Percentiles rank a stretch among this genome's conserved stretches.
Conservation (phyloP, 2,329 filamentous ascomycete species). For the Ophiostoma piceae region DNA sequence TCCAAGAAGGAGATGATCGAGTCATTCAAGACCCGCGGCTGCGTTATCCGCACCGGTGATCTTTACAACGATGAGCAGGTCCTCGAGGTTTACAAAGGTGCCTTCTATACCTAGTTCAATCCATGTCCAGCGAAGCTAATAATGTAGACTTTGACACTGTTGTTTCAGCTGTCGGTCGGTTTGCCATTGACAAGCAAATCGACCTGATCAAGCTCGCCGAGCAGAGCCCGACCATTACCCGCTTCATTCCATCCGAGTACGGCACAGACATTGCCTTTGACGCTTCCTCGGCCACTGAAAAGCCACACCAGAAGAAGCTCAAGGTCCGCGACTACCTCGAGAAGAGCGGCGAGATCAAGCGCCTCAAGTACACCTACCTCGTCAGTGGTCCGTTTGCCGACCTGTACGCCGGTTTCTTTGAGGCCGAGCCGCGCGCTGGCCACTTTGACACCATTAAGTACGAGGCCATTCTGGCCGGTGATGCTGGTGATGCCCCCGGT, state of each 20-base stretch:
- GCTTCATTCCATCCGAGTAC: slow-evolving; percentile 39
- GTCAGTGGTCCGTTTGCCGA: slow-evolving; percentile 25
- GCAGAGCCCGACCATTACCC: slow-evolving; percentile 43
- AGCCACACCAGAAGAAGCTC: slow-evolving; percentile 26
- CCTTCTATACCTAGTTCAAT: no score
- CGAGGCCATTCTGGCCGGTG: slow-evolving; percentile 15
- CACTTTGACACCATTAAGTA: slow-evolving; percentile 18
- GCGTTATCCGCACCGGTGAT: slow-evolving; percentile 18
- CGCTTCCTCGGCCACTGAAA: slow-evolving; percentile 22
- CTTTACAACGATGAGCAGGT: slow-evolving; percentile 23
- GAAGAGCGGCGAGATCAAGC: slow-evolving; percentile 13
- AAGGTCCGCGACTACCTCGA: slow-evolving; percentile 23
- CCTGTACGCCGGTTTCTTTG: slow-evolving; percentile 22
- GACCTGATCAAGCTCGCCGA: slow-evolving; percentile 38
- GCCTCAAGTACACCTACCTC: slow-evolving; percentile 17
- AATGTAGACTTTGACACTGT: slow-evolving; percentile 23
- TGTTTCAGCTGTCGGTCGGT: slow-evolving; percentile 24
- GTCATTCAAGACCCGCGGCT: slow-evolving; percentile 13
- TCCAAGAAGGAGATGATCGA: slow-evolving; percentile 21
- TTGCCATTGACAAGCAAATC: slow-evolving; percentile 25
- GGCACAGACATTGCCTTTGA: slow-evolving; percentile 24
- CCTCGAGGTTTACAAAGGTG: slow-evolving; percentile 21
- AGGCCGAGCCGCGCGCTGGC: slow-evolving; percentile 19
- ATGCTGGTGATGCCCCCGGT: background rate
- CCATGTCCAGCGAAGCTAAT: background rate